These are phyloP conservation scores for Huntiella savannae DNA, from an alignment of 2,329 filamentous ascomycete genomes.

Conservation along the genomic window DNA sequence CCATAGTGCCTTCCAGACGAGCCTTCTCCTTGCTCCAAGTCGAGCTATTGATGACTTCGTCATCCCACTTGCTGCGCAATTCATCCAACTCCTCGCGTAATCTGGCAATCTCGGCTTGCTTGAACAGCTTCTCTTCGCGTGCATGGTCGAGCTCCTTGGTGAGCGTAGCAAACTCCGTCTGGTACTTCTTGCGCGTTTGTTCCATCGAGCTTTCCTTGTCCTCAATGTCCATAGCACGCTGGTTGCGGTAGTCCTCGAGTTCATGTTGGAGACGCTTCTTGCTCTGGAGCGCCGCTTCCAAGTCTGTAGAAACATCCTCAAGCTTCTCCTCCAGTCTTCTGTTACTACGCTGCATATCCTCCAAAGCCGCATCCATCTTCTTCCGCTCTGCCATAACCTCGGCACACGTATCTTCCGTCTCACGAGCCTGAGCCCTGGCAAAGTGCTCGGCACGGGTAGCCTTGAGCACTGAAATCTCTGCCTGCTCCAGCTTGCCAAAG, in stretches of 20 bases:
- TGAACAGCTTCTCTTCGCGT: conserved; percentile 71
- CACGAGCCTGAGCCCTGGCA: conserved; percentile 70
- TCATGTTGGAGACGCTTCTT: conserved; percentile 94
- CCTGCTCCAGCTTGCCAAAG: conserved; percentile 91
- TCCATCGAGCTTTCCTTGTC: conserved; percentile 94
- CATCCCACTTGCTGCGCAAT: conserved; percentile 89
- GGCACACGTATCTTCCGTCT: conserved; percentile 80
- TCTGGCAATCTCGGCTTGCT: conserved; percentile 68
- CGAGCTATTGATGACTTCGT: conserved; percentile 91
- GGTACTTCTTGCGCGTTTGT: conserved; percentile 94
- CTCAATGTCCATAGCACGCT: conserved; percentile 88
- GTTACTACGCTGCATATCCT: conserved; percentile 76
- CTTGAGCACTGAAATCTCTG: conserved; percentile 87
- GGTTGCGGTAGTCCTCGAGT: conserved; percentile 89
- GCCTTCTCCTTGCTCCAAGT: conserved; percentile 98
- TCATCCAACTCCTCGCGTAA: conserved; percentile 94
- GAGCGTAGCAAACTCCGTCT: conserved; percentile 72
- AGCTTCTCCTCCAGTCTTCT: conserved; percentile 80
- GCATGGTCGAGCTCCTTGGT: conserved; percentile 87
- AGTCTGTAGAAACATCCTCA: conserved; percentile 78
- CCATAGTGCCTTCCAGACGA: conserved; percentile 70
- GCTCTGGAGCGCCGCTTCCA: conserved; percentile 66
- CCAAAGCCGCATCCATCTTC: conserved; percentile 69
- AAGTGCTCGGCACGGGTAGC: conserved; percentile 85
- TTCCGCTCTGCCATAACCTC: conserved; percentile 82